A percentile compares a stretch with the other conserved stretches of the same genome.
These are phyloP conservation scores for Aspergillus sojae DNA, from an alignment of 2,329 filamentous ascomycete species.

Conservation along the genomic window DNA sequence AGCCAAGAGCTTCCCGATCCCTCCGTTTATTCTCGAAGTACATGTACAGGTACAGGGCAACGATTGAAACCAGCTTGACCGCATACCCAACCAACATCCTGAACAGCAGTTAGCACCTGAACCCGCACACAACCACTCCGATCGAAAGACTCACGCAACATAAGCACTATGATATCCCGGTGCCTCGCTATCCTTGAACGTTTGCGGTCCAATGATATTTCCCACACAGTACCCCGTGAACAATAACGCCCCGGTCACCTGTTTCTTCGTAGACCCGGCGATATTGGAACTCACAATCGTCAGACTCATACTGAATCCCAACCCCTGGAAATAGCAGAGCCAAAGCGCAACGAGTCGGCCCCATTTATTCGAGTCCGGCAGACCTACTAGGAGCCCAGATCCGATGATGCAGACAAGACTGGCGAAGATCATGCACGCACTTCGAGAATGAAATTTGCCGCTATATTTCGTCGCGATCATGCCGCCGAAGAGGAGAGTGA, in stretches of 20 bases:
- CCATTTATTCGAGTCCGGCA: slow-evolving; percentile 58
- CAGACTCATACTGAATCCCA: slow-evolving; percentile 57
- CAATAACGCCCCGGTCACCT: slow-evolving; percentile 45
- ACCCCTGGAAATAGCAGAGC: slow-evolving; percentile 58
- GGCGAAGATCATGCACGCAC: slow-evolving; percentile 59
- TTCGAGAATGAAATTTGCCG: slow-evolving; percentile 52
- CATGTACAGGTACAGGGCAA: slow-evolving; percentile 60
- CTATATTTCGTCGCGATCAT: slow-evolving; percentile 54
- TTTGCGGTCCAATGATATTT: slow-evolving; percentile 58
- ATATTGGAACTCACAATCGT: slow-evolving; percentile 58
- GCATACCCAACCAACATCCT: slow-evolving; percentile 62
- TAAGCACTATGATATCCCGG: slow-evolving; percentile 50
- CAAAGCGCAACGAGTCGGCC: slow-evolving; percentile 60
- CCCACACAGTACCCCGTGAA: slow-evolving; percentile 48
- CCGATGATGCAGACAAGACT: slow-evolving; percentile 60
- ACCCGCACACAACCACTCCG: neutral
- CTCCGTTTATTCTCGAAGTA: slow-evolving; percentile 56
- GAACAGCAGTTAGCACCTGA: neutral
- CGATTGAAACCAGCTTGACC: slow-evolving; percentile 54
- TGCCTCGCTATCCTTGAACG: slow-evolving; percentile 53
- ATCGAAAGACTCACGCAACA: slow-evolving; percentile 25
- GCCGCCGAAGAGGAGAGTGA: slow-evolving; percentile 55
- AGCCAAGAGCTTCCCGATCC: slow-evolving; percentile 49
- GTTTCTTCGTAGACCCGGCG: slow-evolving; percentile 43
- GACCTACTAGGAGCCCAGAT: slow-evolving; percentile 54